A percentile compares a stretch with the other conserved stretches of the same genome.
Conservation (phyloP, 352 stramenopile genomes). For the Thalassiosira mediterranea region DNA sequence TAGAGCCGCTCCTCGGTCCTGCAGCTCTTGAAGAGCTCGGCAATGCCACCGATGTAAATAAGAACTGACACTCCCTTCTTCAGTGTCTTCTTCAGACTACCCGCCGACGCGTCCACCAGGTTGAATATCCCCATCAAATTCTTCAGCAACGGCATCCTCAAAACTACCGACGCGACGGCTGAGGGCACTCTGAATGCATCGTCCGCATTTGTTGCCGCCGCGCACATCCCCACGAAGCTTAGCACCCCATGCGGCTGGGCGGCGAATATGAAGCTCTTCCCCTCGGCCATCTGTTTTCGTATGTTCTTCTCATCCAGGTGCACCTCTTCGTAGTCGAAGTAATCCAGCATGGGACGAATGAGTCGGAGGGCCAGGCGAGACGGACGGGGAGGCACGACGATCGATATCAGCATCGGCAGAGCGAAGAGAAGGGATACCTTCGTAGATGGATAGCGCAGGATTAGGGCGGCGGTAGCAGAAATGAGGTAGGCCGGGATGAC, state of each 20-base stretch:
- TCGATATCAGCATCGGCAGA: constrained; percentile 45
- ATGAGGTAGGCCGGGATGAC: constrained; percentile 64
- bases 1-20: constrained; percentile 64
- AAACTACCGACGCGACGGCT: constrained; percentile 57
- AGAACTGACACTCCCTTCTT: constrained; percentile 48
- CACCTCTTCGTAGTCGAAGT: constrained; percentile 74
- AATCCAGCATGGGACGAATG: constrained; percentile 56
- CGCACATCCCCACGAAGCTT: constrained; percentile 49
- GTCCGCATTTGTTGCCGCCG: constrained; percentile 16
- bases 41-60: constrained; percentile 78
- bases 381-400: constrained; percentile 27
- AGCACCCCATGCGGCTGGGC: constrained; percentile 72
- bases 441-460: constrained; percentile 29
- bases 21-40: constrained; percentile 72
- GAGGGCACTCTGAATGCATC: constrained; percentile 44
- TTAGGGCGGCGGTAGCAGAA: constrained; percentile 23
- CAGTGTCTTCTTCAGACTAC: constrained; percentile 31
- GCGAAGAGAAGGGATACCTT: constrained; percentile 28
- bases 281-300: constrained; percentile 23
- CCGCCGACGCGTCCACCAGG: constrained; percentile 52
- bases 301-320: constrained; percentile 50
- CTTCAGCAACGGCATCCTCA: constrained; percentile 71
- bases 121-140: constrained; percentile 80
- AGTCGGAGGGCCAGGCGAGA: constrained; percentile 36
- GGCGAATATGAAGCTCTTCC: constrained; percentile 58